Conservation (phyloP, 2,329 filamentous ascomycete genomes). For the Nemania serpens region DNA sequence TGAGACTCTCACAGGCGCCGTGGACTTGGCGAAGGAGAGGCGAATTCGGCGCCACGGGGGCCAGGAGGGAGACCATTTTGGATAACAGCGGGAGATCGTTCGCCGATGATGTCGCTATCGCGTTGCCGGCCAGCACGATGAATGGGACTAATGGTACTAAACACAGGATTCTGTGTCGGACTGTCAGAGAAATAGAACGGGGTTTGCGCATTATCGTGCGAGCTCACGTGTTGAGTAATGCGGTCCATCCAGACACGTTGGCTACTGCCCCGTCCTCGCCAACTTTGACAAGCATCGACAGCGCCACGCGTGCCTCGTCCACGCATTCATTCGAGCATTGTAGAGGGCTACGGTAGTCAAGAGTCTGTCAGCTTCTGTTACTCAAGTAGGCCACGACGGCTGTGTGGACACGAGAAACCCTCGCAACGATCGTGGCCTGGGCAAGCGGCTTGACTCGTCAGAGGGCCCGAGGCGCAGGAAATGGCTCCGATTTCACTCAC, state of each 20-base stretch:
- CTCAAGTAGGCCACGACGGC: too few species aligned
- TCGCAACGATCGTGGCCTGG: too few species aligned
- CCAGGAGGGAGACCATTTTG: constrained; percentile 26
- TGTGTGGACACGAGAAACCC: too few species aligned
- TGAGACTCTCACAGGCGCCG: constrained; percentile 35
- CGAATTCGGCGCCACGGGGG: constrained; percentile 17
- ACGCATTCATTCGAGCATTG: constrained; percentile 38
- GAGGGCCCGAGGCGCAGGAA: not conserved
- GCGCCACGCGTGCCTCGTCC: constrained; percentile 29
- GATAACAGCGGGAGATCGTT: constrained; percentile 32
- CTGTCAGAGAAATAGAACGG: constrained; percentile 3
- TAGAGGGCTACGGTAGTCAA: constrained; percentile 25
- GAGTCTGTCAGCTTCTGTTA: constrained; percentile 17
- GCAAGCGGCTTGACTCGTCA: too few species aligned
- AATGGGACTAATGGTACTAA: constrained; percentile 37
- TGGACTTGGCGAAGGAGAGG: constrained; percentile 31
- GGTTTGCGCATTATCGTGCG: not conserved
- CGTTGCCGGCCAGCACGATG: constrained; percentile 37
- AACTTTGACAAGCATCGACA: constrained; percentile 28
- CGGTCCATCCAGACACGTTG: constrained; percentile 18
- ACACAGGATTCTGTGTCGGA: constrained; percentile 27
- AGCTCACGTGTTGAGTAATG: constrained; percentile 34
- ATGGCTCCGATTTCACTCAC: constrained; percentile 5
- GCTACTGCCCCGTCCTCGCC: constrained; percentile 23
- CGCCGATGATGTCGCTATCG: constrained; percentile 35